Evolutionary conservation across 768 basidiomycete species (phyloP).

Genomic region (Russula vinacea): DNA sequence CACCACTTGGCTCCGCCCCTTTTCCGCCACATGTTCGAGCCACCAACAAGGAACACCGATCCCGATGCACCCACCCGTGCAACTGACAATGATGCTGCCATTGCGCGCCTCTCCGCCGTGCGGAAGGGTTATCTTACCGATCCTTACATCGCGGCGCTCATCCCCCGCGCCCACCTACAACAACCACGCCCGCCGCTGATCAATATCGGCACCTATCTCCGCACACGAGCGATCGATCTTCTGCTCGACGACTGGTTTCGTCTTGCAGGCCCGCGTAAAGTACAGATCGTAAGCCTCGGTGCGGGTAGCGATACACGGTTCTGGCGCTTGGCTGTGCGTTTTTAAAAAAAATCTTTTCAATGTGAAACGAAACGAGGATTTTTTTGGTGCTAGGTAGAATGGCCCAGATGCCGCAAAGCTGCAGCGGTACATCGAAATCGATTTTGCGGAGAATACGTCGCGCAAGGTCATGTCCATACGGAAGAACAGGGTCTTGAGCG

Average conservation of each 20-base stretch:
- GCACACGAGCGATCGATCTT: slow-evolving; percentile 74
- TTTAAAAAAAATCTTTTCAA: neutral
- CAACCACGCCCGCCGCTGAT: slow-evolving; percentile 77
- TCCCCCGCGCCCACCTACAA: slow-evolving; percentile 63
- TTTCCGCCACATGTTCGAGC: slow-evolving; percentile 3
- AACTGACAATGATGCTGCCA: slow-evolving; percentile 80
- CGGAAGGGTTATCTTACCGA: slow-evolving; percentile 77
- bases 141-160: slow-evolving; percentile 63
- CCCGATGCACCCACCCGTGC: slow-evolving; percentile 63
- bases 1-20: neutral
- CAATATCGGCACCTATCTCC: slow-evolving; percentile 90
- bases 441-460: slow-evolving; percentile 82
- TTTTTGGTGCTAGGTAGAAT: slow-evolving; percentile 43
- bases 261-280: slow-evolving; percentile 43
- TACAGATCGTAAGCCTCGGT: slow-evolving; percentile 92
- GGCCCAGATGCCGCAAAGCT: slow-evolving; percentile 50
- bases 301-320: slow-evolving; percentile 95
- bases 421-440: slow-evolving; percentile 77
- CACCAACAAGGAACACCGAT: slow-evolving; percentile 35
- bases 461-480: slow-evolving; percentile 80
- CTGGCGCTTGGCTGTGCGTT: slow-evolving; percentile 82
- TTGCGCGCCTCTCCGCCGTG: slow-evolving; percentile 83
- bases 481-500: slow-evolving; percentile 57
- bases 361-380: neutral
- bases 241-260: slow-evolving; percentile 61